These are phyloP conservation scores for Penicillium taxi DNA, from an alignment of 495 filamentous ascomycete genomes.

Conservation along the genomic window DNA sequence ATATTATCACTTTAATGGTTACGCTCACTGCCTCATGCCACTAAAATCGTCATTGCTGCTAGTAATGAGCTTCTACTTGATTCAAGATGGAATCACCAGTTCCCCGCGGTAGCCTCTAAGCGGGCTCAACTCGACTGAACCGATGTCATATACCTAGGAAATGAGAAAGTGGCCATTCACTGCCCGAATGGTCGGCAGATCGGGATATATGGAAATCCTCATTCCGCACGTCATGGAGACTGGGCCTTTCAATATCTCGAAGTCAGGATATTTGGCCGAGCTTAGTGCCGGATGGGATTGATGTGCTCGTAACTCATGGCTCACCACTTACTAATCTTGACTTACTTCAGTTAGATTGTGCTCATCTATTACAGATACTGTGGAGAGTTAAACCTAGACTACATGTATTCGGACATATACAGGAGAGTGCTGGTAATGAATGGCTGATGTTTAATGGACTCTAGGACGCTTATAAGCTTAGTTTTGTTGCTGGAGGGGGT, in stretches of 20 bases:
- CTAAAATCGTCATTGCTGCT: slow-evolving; percentile 63
- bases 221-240: slow-evolving; percentile 42
- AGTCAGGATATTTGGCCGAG: slow-evolving; percentile 18
- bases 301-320: slow-evolving; percentile 70
- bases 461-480: slow-evolving; percentile 16
- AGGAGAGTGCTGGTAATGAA: slow-evolving; percentile 49
- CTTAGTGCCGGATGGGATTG: slow-evolving; percentile 53
- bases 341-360: slow-evolving; percentile 49
- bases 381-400: slow-evolving; percentile 59
- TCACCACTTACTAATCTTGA: slow-evolving; percentile 56
- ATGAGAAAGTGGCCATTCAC: slow-evolving; percentile 33
- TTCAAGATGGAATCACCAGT: slow-evolving; percentile 16
- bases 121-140: slow-evolving; percentile 32
- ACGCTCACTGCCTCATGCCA: slow-evolving; percentile 44
- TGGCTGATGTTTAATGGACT: slow-evolving; percentile 16
- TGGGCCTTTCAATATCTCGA: slow-evolving; percentile 43
- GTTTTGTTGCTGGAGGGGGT: slow-evolving; percentile 11
- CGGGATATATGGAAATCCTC: slow-evolving; percentile 48
- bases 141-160: slow-evolving; percentile 45
- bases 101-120: slow-evolving; percentile 3
- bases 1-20: no score
- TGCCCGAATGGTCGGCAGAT: slow-evolving; percentile 45
- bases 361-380: slow-evolving; percentile 51
- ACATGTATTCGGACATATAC: slow-evolving; percentile 73
- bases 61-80: slow-evolving; percentile 70